phyloP scores from a whole-genome alignment of 2,329 filamentous ascomycete genomes.

The Fusarium drepaniforme region DNA sequence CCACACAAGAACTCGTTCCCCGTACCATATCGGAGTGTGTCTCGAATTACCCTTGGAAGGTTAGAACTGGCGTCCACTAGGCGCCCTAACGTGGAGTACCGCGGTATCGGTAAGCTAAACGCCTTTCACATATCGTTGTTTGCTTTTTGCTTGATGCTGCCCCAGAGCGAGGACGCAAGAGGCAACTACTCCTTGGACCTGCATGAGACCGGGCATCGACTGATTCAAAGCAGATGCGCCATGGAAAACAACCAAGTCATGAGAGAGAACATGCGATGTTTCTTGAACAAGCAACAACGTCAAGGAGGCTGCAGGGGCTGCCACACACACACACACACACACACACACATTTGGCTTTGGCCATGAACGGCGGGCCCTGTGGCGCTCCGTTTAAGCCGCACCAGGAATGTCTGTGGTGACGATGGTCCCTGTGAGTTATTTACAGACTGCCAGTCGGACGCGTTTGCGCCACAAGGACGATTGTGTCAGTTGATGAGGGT shows the following conservation, averaged over 20 bases:
- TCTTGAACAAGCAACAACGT: constrained; percentile 15
- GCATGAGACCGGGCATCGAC: constrained; percentile 18
- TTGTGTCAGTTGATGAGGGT: not conserved
- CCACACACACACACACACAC: constrained; percentile 32
- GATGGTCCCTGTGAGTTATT: constrained; percentile 32
- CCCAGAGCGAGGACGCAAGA: constrained; percentile 4
- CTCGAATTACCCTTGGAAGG: constrained; percentile 5
- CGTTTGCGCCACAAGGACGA: constrained; percentile 18
- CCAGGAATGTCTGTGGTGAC: constrained; percentile 28
- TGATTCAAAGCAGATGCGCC: constrained; percentile 31
- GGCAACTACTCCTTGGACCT: constrained; percentile 4
- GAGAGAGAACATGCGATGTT: constrained; percentile 31
- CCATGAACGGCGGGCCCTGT: constrained; percentile 40
- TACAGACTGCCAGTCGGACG: constrained; percentile 10
- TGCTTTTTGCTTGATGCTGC: not conserved
- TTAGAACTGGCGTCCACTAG: constrained; percentile 1
- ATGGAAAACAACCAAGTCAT: constrained; percentile 34
- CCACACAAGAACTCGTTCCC: not conserved
- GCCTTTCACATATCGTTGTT: not conserved
- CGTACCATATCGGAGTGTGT: constrained; percentile 11
- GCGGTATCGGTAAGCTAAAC: constrained; percentile 25
- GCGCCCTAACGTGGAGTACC: constrained; percentile 14
- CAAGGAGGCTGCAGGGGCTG: constrained; percentile 40
- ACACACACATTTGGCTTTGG: constrained; percentile 26
- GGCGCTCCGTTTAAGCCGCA: constrained; percentile 31